phyloP scores from a whole-genome alignment of 202 grass and related monocot species.

The Dendrocalamus latiflorus region DNA sequence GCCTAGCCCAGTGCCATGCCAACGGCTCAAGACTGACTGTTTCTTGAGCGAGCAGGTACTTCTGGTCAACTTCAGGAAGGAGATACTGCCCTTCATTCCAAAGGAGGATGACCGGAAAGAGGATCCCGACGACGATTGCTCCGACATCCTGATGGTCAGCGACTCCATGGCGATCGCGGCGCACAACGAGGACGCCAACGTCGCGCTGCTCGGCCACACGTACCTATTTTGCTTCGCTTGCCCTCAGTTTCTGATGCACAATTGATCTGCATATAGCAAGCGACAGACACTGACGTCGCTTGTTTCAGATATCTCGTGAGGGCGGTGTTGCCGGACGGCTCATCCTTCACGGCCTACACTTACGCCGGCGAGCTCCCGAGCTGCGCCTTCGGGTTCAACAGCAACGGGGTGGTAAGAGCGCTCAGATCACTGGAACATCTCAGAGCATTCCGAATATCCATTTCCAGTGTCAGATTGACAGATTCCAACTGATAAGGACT shows the following conservation, averaged over 20 bases:
- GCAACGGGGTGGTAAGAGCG: slow-evolving; percentile 48
- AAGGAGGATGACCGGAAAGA: not conserved
- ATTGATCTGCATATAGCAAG: not conserved
- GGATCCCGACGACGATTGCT: slow-evolving; percentile 55
- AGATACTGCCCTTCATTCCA: slow-evolving; percentile 59
- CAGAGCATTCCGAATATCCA: not conserved
- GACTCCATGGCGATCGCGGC: slow-evolving; percentile 55
- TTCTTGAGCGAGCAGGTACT: slow-evolving; percentile 38
- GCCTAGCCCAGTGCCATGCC: no score
- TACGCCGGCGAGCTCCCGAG: slow-evolving; percentile 80
- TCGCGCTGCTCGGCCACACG: slow-evolving; percentile 66
- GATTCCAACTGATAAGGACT: not conserved
- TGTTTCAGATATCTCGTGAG: slow-evolving; percentile 44
- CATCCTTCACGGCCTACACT: slow-evolving; percentile 72
- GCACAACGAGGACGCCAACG: slow-evolving; percentile 78
- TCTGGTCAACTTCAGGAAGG: slow-evolving; percentile 77
- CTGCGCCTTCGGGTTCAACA: slow-evolving; percentile 95
- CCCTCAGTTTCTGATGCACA: not conserved
- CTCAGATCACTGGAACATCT: not conserved
- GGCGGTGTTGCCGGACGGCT: slow-evolving; percentile 50
- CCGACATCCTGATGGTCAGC: slow-evolving; percentile 45
- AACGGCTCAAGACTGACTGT: no score
- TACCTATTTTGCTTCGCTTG: slow-evolving; percentile 16
- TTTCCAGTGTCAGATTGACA: not conserved
- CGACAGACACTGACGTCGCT: not conserved